A percentile compares a stretch with the other conserved stretches of the same genome.
Evolutionary conservation across 192 early-diverging fungal species (phyloP).

Genomic region (Coemansia sp.): DNA sequence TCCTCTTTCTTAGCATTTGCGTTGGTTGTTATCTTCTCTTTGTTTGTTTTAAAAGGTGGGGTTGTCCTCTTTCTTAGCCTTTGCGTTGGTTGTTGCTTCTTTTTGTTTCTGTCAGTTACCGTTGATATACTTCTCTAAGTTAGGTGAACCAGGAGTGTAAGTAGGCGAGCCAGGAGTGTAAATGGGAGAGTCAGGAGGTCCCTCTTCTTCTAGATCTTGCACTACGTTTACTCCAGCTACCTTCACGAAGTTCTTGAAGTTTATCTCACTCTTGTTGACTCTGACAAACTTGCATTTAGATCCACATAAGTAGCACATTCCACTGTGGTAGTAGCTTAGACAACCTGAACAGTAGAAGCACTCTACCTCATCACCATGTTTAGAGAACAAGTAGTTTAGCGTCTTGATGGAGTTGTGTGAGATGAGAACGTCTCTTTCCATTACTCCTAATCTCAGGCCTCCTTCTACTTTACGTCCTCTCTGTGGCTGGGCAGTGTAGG

Average conservation of each 20-base stretch:
- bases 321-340: neutral
- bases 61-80: too few species aligned
- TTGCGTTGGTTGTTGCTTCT: too few species aligned
- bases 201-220: neutral
- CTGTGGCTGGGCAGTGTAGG: neutral
- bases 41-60: too few species aligned
- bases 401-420: neutral
- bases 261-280: neutral
- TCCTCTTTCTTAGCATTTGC: too few species aligned
- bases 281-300: neutral
- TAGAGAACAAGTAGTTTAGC: neutral
- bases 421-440: neutral
- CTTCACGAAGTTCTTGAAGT: neutral
- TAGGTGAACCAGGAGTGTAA: too few species aligned
- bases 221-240: neutral
- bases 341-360: neutral
- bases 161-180: neutral
- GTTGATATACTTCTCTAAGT: too few species aligned
- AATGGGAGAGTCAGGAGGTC: neutral
- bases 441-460: neutral
- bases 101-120: too few species aligned
- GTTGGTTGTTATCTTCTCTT: too few species aligned
- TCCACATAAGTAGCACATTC: neutral
- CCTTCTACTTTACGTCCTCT: neutral
- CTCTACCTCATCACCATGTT: neutral